Base-by-base conservation (phyloP, 495 filamentous ascomycete species). In the Astrocystis sublimbata region DNA sequence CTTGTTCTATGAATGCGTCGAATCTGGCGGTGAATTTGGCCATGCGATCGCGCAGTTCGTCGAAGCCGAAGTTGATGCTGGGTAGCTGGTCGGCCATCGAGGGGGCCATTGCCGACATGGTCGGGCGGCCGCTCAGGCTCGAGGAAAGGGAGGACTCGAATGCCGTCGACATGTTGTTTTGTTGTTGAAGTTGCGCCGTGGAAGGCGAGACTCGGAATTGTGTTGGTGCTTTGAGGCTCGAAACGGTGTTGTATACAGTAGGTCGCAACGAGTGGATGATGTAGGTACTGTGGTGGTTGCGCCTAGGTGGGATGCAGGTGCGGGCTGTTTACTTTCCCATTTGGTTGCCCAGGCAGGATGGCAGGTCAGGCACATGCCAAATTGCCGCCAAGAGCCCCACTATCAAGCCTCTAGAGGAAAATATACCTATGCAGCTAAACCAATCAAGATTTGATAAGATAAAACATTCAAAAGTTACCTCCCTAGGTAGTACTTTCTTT, bases 21-120 rank as follows among this genome's bases (percentile, higher is more conserved):
- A 98, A 98, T 59, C 85, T 89, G 9, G 86, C 85, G 0, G 92
- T 98, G 74, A 98, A 98, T 53, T 89, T 89, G 28, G 89, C 86
- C 93, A 98, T 98, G 76, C 92, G 88, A 65, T 92, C 91, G 75
- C 93, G 93, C 62, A 98, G 79, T 63, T 97, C 92, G 61, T 98
- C 93, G 76, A 98, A 98, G 60, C 92, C 92, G 74, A 98, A 97
- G 76, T 94, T 92, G 75, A 97, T 90, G 73, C 80, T 91, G 38
- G 94, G 94, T 8, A 97, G 85, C 12, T 86, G 86, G 74, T 94
- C 91, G 36, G 91, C 91, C 71, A 83, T 75, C 21, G 81, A 84
- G 21, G 74, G 72, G 42, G 73, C 75, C 15, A 65, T 69, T 8
- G 75, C 67, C 35, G 75, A 77, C 57, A 88, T 78, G 17, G 89